Conservation (phyloP, 1,284 basidiomycete species). For the Microbotryum intermedium region DNA sequence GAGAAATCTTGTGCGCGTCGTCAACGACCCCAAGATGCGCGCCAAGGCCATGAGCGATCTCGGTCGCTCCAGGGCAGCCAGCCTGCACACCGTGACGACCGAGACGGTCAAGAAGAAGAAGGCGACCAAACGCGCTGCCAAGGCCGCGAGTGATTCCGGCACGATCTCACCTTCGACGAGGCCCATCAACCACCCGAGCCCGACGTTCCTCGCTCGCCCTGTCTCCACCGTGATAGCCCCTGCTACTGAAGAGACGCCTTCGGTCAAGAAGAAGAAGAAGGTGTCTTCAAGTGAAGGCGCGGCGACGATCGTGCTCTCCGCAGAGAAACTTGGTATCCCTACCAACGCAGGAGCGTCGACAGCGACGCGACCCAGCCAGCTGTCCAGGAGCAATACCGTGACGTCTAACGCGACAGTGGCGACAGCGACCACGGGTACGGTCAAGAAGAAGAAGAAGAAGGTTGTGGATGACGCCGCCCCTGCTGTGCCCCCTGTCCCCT, state of each 20-base stretch:
- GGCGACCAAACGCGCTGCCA: constrained; percentile 5
- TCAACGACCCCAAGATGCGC: constrained; percentile 28
- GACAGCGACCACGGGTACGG: not conserved
- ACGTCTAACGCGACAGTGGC: not conserved
- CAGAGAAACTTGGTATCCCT: constrained; percentile 23
- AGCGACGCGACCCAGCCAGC: constrained; percentile 5
- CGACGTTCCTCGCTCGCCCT: not conserved
- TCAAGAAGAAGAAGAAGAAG: constrained; percentile 16
- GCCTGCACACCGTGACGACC: not conserved
- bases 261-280: constrained; percentile 23
- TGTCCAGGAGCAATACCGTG: constrained; percentile 14
- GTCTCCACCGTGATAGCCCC: not conserved
- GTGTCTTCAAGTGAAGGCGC: constrained; percentile 1
- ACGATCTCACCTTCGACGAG: not conserved
- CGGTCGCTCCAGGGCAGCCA: constrained; percentile 3
- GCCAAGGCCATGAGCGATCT: constrained; percentile 24
- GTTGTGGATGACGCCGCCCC: not conserved
- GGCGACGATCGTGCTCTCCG: constrained; percentile 21
- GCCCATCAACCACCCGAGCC: not conserved
- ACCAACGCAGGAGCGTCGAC: constrained; percentile 1
- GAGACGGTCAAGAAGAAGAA: constrained; percentile 2
- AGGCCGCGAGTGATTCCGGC: constrained; percentile 26
- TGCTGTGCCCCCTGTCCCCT: not conserved
- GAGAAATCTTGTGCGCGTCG: constrained; percentile 19
- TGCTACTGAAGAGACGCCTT: constrained; percentile 9